A percentile compares a stretch with the other conserved stretches of the same genome.
Conservation (phyloP, 2,329 filamentous ascomycete genomes). For the Phyllachora maydis region DNA sequence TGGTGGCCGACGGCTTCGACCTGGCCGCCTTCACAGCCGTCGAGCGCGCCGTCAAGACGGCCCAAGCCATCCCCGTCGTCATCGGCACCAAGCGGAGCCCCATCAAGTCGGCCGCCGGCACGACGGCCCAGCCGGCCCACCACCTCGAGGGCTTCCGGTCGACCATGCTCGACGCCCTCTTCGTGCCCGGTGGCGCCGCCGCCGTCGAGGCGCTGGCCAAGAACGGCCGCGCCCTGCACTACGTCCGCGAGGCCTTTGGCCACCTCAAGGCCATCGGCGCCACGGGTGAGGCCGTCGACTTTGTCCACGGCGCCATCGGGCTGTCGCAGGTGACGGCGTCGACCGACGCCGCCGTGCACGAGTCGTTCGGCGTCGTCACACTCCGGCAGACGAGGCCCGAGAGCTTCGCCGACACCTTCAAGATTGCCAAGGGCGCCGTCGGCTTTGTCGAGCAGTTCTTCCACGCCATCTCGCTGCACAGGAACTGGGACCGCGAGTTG, state of each 20-base stretch:
- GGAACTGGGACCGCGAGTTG: constrained; percentile 54
- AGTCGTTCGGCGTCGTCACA: constrained; percentile 64
- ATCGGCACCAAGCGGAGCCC: constrained; percentile 47
- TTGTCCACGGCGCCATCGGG: constrained; percentile 30
- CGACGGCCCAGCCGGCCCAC: constrained; percentile 44
- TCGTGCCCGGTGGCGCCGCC: constrained; percentile 51
- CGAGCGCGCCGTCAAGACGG: constrained; percentile 37
- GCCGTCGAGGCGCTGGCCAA: constrained; percentile 40
- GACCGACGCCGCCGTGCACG: constrained; percentile 25
- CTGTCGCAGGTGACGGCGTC: constrained; percentile 20
- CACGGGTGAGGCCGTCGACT: constrained; percentile 47
- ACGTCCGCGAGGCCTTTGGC: constrained; percentile 61
- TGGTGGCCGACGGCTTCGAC: constrained; percentile 65
- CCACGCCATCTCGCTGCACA: constrained; percentile 48
- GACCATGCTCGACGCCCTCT: constrained; percentile 64
- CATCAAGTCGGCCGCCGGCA: constrained; percentile 34
- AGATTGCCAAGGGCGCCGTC: constrained; percentile 44
- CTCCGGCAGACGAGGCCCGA: constrained; percentile 29
- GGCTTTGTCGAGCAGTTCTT: constrained; percentile 54
- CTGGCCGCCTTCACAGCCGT: constrained; percentile 41
- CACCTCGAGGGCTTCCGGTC: constrained; percentile 64
- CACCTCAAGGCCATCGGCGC: constrained; percentile 65
- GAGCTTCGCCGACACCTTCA: constrained; percentile 37
- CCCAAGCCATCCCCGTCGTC: constrained; percentile 48
- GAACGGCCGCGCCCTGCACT: constrained; percentile 56